Evolutionary conservation across 1,284 basidiomycete species (phyloP), one percentile per base, ranked within the genome.

Genomic region (Cutaneotrichosporon dermatis): DNA sequence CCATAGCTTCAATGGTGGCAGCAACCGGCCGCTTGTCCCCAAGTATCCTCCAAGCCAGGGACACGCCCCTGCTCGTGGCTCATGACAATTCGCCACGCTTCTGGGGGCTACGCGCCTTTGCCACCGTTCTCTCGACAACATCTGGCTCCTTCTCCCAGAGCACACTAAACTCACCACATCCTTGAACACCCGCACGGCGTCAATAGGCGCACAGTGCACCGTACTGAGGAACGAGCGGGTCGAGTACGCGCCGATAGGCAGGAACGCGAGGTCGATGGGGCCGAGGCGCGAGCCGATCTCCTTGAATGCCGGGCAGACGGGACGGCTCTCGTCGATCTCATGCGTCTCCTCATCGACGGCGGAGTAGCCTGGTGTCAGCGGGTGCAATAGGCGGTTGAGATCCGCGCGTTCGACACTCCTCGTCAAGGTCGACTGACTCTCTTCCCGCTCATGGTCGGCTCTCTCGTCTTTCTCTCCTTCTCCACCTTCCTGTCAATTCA

Each of bases 171-270:
- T 75, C 43, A 87, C 78, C 62, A 70, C 67, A 63, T 88, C 86
- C 64, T 81, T 75, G 79, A 87, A 88, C 7, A 89, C 80, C 25
- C 81, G 73, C 6, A 88, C 87, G 40, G 85, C 82, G 68, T 87
- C 86, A 41, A 82, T 79, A 3, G 86, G 86, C 3, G 82, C 81
- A 53, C 81, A 82, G 70, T 88, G 86, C 15, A 86, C 76, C 5
- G 82, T 79, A 4, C 82, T 84, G 80, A 85, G 84, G 69, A 83
- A 81, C 16, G 70, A 65, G 35, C 86, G 78, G 4, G 87, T 86
- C 10, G 75, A 66, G 71, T 88, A 88, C 4, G 86, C 87, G 2
- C 86, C 86, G 43, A 88, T 87, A 0, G 86, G 86, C 60, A 87
- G 82, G 71, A 88, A 71, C 7, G 85, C 76, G 12, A 81, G 61